These are phyloP conservation scores for Podosphaera fusca DNA, from an alignment of 2,329 filamentous ascomycete species.

Conservation along the genomic window DNA sequence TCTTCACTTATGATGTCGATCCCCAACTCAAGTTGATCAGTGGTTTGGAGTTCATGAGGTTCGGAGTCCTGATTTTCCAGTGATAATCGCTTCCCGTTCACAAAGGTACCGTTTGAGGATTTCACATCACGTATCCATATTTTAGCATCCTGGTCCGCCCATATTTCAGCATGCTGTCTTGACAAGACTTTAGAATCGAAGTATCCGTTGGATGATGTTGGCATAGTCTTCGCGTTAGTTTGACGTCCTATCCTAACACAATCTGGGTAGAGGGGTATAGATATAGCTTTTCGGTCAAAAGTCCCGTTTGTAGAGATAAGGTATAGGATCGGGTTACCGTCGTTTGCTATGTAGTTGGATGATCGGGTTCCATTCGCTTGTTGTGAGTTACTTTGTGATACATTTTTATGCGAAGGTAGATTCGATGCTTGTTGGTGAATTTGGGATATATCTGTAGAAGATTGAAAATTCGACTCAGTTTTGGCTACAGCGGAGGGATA, in stretches of 20 bases:
- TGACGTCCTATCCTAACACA: conserved; percentile 82
- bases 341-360: conserved; percentile 16
- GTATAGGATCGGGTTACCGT: conserved; percentile 57
- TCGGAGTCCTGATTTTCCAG: conserved; percentile 92
- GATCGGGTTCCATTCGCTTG: conserved; percentile 34
- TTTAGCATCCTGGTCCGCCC: conserved; percentile 65
- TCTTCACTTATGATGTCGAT: conserved; percentile 98
- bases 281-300: conserved; percentile 92
- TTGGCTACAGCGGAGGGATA: conserved; percentile 36
- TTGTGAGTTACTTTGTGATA: conserved; percentile 31
- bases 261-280: conserved; percentile 83
- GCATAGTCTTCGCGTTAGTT: conserved; percentile 89
- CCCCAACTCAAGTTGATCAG: conserved; percentile 79
- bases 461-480: conserved; percentile 33
- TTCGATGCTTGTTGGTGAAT: conserved; percentile 29
- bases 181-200: conserved; percentile 98
- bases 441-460: conserved; percentile 37
- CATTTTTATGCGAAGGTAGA: conserved; percentile 45
- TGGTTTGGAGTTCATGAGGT: conserved; percentile 74
- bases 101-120: conserved; percentile 95
- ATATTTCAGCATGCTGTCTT: conserved; percentile 87
- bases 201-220: conserved; percentile 75
- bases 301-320: conserved; percentile 83
- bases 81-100: conserved; percentile 76
- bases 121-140: conserved; percentile 95